These are phyloP conservation scores for Suhomyces kunorum DNA, from an alignment of 1,139 yeast species.

Conservation along the genomic window DNA sequence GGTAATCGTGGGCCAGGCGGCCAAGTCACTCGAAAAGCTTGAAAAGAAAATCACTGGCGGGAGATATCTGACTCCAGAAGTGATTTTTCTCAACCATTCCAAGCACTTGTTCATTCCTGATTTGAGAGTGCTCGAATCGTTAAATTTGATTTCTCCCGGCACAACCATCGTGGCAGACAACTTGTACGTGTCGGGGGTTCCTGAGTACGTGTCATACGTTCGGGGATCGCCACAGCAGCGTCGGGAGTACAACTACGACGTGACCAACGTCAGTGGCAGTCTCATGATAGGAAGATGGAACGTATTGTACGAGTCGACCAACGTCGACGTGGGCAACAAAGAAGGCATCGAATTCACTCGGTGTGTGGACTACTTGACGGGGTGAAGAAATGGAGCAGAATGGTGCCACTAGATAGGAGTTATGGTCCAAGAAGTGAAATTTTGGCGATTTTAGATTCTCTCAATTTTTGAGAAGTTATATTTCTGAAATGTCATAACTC, in stretches of 20 bases:
- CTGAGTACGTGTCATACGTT: constrained; percentile 44
- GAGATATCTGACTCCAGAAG: constrained; percentile 27
- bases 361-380: constrained; percentile 11
- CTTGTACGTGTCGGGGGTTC: constrained; percentile 36
- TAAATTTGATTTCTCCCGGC: constrained; percentile 43
- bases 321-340: constrained; percentile 16
- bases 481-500: no score
- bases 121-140: constrained; percentile 42
- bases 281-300: constrained; percentile 46
- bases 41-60: constrained; percentile 19
- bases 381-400: background rate
- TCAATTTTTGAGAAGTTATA: no score
- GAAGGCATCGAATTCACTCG: constrained; percentile 38
- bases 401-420: no score
- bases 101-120: constrained; percentile 45
- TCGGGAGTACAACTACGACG: constrained; percentile 27
- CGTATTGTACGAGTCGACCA: constrained; percentile 38
- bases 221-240: constrained; percentile 40
- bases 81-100: constrained; percentile 46
- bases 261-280: constrained; percentile 31
- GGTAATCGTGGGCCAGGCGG: constrained; percentile 41
- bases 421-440: no score
- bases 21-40: constrained; percentile 30
- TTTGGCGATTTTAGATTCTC: no score
- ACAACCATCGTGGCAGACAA: constrained; percentile 46